A percentile compares a stretch with the other conserved stretches of the same genome.
These are phyloP conservation scores for Euptelea pleiosperma DNA, from an alignment of 164 flowering plant genomes.

Conservation along the genomic window DNA sequence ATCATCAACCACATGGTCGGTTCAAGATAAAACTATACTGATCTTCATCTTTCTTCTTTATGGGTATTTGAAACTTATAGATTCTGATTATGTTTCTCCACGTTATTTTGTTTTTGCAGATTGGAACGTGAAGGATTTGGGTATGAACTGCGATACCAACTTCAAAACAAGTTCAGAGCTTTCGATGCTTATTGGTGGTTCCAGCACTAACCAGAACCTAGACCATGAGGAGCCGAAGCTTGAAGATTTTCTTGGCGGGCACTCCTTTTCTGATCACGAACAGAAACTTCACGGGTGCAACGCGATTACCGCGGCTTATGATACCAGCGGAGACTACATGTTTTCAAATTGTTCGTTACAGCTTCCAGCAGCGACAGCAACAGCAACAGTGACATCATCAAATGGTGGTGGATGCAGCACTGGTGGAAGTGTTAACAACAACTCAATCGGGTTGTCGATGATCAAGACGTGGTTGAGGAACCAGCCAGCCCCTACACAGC, in stretches of 20 bases:
- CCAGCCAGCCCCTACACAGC: slow-evolving; percentile 40
- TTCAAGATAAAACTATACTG: neutral
- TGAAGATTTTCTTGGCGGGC: slow-evolving; percentile 77
- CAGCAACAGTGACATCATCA: neutral
- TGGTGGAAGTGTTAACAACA: slow-evolving; percentile 11
- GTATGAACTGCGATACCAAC: slow-evolving; percentile 29
- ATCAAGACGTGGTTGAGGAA: slow-evolving; percentile 91
- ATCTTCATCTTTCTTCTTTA: neutral
- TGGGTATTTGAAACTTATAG: too few relatives aligned
- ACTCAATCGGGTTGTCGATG: slow-evolving; percentile 72
- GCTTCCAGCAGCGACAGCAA: slow-evolving; percentile 22
- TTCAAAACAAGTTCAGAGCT: slow-evolving; percentile 42
- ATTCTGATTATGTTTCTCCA: neutral
- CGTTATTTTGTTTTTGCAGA: slow-evolving; percentile 32
- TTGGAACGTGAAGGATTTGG: slow-evolving; percentile 56
- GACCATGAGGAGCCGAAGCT: slow-evolving; percentile 64
- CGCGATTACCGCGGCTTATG: slow-evolving; percentile 13
- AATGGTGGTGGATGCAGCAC: slow-evolving; percentile 8
- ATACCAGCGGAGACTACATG: slow-evolving; percentile 28
- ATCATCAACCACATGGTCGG: slow-evolving; percentile 60
- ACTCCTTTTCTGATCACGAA: slow-evolving; percentile 38
- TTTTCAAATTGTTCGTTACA: slow-evolving; percentile 36
- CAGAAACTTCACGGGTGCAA: slow-evolving; percentile 24
- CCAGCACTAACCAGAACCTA: slow-evolving; percentile 36
- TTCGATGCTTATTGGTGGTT: slow-evolving; percentile 41